phyloP scores from a whole-genome alignment of 495 filamentous ascomycete genomes.

The Alectoria sarmentosa region DNA sequence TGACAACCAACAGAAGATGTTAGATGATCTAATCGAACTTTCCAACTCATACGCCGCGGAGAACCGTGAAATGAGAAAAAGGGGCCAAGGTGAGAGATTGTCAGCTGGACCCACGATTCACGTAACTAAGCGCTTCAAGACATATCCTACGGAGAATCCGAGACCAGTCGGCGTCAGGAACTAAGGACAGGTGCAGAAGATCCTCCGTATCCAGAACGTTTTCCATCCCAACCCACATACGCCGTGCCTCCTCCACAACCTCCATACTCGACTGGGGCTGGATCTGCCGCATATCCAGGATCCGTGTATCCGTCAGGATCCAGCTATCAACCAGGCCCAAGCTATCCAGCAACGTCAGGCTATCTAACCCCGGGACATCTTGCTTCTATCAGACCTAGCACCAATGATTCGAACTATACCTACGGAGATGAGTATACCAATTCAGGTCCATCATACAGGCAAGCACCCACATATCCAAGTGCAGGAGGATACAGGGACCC shows the following conservation, averaged over 20 bases:
- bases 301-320: conserved; percentile 12
- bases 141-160: conserved; percentile 19
- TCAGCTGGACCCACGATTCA: neutral
- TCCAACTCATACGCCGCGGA: conserved; percentile 24
- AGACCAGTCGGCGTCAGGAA: conserved; percentile 21
- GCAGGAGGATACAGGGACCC: conserved; percentile 8
- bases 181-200: conserved; percentile 5
- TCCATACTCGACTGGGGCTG: conserved; percentile 4
- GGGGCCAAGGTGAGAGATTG: conserved; percentile 21
- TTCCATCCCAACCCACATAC: neutral
- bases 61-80: conserved; percentile 17
- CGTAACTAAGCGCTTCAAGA: conserved; percentile 13
- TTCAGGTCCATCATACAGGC: conserved; percentile 17
- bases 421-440: conserved; percentile 20
- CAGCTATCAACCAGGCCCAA: conserved; percentile 15
- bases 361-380: conserved; percentile 1
- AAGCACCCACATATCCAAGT: conserved; percentile 15
- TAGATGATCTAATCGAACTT: conserved; percentile 24
- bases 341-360: conserved; percentile 17
- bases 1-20: conserved; percentile 19
- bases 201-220: neutral
- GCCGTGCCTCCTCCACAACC: conserved; percentile 1
- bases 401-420: conserved; percentile 16
- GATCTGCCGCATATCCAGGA: conserved; percentile 6
- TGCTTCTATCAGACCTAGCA: conserved; percentile 8